Evolutionary conservation across 371 early-diverging fungal species (phyloP).

Genomic region (Lichtheimia hyalospora): DNA sequence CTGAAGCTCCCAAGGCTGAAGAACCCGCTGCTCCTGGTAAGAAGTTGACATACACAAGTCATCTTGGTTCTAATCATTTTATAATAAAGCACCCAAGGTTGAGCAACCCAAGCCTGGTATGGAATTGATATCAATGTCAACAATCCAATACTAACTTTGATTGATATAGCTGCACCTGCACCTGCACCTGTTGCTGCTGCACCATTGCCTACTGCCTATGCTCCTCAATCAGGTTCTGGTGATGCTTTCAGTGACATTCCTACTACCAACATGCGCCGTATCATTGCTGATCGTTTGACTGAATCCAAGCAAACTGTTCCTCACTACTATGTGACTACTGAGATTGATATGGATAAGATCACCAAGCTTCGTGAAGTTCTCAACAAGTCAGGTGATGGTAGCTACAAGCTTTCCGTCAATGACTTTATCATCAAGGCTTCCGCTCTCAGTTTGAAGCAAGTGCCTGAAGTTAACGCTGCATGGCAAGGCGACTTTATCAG

Average conservation of each 20-base stretch:
- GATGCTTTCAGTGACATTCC: conserved; percentile 81
- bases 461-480: conserved; percentile 95
- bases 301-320: conserved; percentile 90
- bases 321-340: conserved; percentile 94
- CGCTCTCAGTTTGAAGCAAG: conserved; percentile 85
- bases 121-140: no score
- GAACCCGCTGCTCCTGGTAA: conserved; percentile 45
- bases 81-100: no score
- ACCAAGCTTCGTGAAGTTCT: conserved; percentile 85
- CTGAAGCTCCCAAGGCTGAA: conserved; percentile 27
- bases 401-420: conserved; percentile 97
- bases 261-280: conserved; percentile 90
- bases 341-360: conserved; percentile 86
- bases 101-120: no score
- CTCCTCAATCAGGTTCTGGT: conserved; percentile 53
- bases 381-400: conserved; percentile 83
- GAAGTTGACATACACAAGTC: no score
- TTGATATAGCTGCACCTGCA: conserved; percentile 22
- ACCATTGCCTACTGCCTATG: conserved; percentile 44
- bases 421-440: conserved; percentile 98
- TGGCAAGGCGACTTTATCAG: conserved; percentile 95
- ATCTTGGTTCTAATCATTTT: background rate
- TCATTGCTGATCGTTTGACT: conserved; percentile 82
- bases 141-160: conserved; percentile 8
- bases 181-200: conserved; percentile 32